These are phyloP conservation scores for Paramyrothecium roridum DNA, from an alignment of 2,329 filamentous ascomycete genomes.

Conservation along the genomic window DNA sequence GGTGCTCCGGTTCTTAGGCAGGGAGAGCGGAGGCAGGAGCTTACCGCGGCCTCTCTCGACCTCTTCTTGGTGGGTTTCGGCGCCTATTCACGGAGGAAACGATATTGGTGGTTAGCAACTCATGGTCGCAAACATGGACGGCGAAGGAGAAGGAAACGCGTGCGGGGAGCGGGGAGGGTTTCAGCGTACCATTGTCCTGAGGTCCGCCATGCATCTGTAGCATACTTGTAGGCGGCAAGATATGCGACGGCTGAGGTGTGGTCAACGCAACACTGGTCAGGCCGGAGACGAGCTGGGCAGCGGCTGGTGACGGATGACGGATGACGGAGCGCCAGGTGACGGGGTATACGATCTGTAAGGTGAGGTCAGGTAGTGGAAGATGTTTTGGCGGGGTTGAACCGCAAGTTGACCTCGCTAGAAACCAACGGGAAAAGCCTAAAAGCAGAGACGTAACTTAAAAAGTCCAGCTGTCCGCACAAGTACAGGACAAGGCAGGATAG, in stretches of 20 bases:
- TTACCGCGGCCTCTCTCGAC: slow-evolving; percentile 40
- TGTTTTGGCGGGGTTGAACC: neutral
- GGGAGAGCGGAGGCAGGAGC: slow-evolving; percentile 43
- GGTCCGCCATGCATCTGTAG: slow-evolving; percentile 39
- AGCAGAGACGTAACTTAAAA: neutral
- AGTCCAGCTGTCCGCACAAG: too few relatives aligned
- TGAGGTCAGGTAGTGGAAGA: neutral
- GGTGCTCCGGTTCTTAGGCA: slow-evolving; percentile 66
- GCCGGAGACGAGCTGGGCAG: slow-evolving; percentile 4
- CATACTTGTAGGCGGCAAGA: slow-evolving; percentile 34
- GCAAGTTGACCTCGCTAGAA: neutral
- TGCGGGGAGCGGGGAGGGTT: slow-evolving; percentile 3
- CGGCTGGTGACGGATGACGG: neutral
- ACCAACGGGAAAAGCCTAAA: neutral
- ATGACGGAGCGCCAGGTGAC: neutral
- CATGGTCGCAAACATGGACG: neutral
- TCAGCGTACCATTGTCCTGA: slow-evolving; percentile 34
- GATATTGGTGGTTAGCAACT: slow-evolving; percentile 16
- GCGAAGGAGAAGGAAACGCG: slow-evolving; percentile 2
- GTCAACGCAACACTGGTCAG: slow-evolving; percentile 4
- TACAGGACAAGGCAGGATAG: too few relatives aligned
- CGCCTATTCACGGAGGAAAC: slow-evolving; percentile 18
- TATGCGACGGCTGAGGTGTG: slow-evolving; percentile 1
- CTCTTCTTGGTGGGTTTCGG: slow-evolving; percentile 27
- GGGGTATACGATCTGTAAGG: neutral